Percentiles rank a stretch among this genome's conserved stretches.
Evolutionary conservation across 176 grass and related monocot species (phyloP).

Genomic region (Aechmea fasciata): DNA sequence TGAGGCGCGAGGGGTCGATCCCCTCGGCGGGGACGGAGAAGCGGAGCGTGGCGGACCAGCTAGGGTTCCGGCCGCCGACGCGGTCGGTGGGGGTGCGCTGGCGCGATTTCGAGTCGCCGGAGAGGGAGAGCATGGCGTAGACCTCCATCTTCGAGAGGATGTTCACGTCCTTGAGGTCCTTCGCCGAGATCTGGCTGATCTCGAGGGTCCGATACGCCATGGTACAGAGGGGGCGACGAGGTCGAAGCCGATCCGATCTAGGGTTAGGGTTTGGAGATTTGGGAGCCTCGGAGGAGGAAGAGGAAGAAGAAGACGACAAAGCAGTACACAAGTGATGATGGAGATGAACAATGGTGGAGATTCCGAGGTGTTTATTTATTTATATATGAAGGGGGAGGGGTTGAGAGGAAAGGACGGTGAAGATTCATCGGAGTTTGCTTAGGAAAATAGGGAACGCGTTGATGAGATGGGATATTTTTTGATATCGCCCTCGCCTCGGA

Average conservation of each 20-base stretch:
- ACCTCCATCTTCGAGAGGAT: constrained; percentile 69
- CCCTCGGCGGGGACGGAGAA: constrained; percentile 31
- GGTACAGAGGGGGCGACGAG: background rate
- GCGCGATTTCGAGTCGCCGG: constrained; percentile 37
- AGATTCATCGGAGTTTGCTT: background rate
- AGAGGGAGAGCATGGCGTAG: constrained; percentile 60
- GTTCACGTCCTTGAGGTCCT: constrained; percentile 78
- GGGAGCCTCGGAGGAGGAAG: background rate
- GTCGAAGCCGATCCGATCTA: background rate
- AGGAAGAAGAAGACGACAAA: background rate
- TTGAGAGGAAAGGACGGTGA: background rate
- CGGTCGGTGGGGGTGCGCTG: constrained; percentile 47
- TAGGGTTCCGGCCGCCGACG: constrained; percentile 48
- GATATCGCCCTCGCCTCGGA: too few relatives aligned
- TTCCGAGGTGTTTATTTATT: background rate
- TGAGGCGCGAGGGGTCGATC: background rate
- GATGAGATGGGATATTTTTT: background rate
- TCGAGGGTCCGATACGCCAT: constrained; percentile 61
- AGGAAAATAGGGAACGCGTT: background rate
- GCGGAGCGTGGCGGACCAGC: constrained; percentile 50
- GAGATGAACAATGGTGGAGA: background rate
- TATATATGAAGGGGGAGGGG: background rate
- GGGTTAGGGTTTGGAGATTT: too few relatives aligned
- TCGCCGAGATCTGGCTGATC: constrained; percentile 62
- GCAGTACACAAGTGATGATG: background rate